Base-by-base conservation (phyloP, 208 protist genomes). In the Leishmania aethiopica region DNA sequence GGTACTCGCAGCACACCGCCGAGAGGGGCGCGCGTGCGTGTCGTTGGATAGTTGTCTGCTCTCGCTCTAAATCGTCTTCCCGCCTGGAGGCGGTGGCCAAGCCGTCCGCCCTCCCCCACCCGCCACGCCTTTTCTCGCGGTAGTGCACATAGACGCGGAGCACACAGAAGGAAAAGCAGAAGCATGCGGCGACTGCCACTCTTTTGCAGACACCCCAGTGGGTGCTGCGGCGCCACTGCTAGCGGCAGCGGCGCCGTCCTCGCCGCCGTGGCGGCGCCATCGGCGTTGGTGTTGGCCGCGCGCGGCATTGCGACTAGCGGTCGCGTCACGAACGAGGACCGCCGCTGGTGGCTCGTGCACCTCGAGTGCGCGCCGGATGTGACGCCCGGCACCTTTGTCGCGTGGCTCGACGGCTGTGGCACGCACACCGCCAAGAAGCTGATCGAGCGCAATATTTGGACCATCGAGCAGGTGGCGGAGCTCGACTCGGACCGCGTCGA, bases 391-490 rank as follows among this genome's bases (percentile, higher is more conserved):
- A 97, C 94, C 15, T 97, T 97, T 74, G 88, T 95, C 13, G 86
- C 93, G 42, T 97, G 92, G 92, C 85, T 97, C 3, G 94, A 97
- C 80, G 94, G 92, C 88, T 97, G 94, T 66, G 94, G 93, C 71
- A 96, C 92, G n/a, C 94, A 97, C 88, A 96, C 94, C 6, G 94
- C 91, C 13, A 97, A 97, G 83, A 96, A 96, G 81, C 73, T 97
- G n/a, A 97, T 97, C 79, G 93, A 97, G 80, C 90, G 92, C n/a
- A 94, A 96, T 78, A 89, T 97, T 35, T 97, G 94, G 93, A 96
- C 94, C 17, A 97, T 97, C 77, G 93, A 95, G 84, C 94, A 97
- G 85, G 92, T 97, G 0, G 92, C 93, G 19, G 87, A 82, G 78
- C 88, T 97, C 51, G 90, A 95, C 87, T 95, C 92, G 17, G 94